A percentile compares a stretch with the other conserved stretches of the same genome.
Evolutionary conservation across 805 yeast species (phyloP).

Genomic region (Lachancea meyersii): DNA sequence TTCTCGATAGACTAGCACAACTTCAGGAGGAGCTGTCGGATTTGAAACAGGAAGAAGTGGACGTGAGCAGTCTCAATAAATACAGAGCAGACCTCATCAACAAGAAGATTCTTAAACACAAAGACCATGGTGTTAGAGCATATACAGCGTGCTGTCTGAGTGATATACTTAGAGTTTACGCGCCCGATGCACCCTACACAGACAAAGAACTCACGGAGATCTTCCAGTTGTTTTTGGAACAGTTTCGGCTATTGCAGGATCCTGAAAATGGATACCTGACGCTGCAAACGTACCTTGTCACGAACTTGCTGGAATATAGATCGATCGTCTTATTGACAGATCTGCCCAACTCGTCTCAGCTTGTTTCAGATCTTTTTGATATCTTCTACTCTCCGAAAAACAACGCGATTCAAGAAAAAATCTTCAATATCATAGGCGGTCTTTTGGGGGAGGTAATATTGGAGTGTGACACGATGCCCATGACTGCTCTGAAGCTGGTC

Average conservation of each 20-base stretch:
- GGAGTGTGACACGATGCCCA: slow-evolving; percentile 62
- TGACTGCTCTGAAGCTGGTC: slow-evolving; percentile 52
- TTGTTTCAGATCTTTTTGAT: slow-evolving; percentile 52
- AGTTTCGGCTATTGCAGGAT: slow-evolving; percentile 51
- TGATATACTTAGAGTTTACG: slow-evolving; percentile 69
- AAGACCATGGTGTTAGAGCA: slow-evolving; percentile 64
- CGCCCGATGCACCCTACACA: slow-evolving; percentile 87
- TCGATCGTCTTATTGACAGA: slow-evolving; percentile 71
- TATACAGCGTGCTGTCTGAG: slow-evolving; percentile 66
- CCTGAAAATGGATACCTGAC: slow-evolving; percentile 53
- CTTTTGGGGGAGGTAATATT: slow-evolving; percentile 69
- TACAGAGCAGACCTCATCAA: slow-evolving; percentile 50
- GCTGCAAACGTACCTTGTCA: slow-evolving; percentile 59
- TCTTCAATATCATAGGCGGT: slow-evolving; percentile 61
- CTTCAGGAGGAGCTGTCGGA: slow-evolving; percentile 60
- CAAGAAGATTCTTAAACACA: slow-evolving; percentile 52
- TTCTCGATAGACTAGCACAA: slow-evolving; percentile 48
- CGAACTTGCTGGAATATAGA: slow-evolving; percentile 66
- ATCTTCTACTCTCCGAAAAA: slow-evolving; percentile 50
- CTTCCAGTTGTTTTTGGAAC: slow-evolving; percentile 59
- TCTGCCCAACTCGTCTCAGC: slow-evolving; percentile 51
- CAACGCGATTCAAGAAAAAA: slow-evolving; percentile 42
- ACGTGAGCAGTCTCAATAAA: slow-evolving; percentile 39
- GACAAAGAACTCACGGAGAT: slow-evolving; percentile 54
- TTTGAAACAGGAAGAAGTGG: slow-evolving; percentile 54